These are phyloP conservation scores for Acorus calamus DNA, from an alignment of 106 monocot species.

Conservation along the genomic window DNA sequence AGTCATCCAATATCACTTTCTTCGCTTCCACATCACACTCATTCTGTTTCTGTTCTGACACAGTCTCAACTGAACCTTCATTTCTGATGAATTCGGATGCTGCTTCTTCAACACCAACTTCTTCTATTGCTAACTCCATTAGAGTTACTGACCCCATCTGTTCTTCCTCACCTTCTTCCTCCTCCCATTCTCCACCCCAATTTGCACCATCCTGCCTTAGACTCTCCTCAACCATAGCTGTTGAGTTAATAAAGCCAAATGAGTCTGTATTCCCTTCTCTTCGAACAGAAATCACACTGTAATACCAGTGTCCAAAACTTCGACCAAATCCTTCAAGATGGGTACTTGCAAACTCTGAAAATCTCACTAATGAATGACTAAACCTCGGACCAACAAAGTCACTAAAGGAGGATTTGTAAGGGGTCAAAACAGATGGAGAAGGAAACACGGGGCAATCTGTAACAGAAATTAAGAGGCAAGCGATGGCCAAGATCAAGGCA, in stretches of 20 bases:
- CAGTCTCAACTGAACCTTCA: no score
- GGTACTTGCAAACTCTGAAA: neutral
- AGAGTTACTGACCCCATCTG: neutral
- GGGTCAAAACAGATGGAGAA: constrained; percentile 12
- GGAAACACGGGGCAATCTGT: constrained; percentile 28
- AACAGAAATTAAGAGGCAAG: constrained; percentile 22
- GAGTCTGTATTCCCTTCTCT: constrained; percentile 10
- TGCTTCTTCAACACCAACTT: constrained; percentile 3
- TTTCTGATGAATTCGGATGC: neutral
- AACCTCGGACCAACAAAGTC: constrained; percentile 6
- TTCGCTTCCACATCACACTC: no score
- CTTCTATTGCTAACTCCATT: neutral
- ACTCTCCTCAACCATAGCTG: constrained; percentile 2
- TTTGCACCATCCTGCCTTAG: neutral
- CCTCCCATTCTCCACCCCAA: neutral
- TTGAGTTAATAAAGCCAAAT: constrained; percentile 24
- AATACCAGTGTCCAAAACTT: constrained; percentile 20
- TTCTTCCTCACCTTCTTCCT: neutral
- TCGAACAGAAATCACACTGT: neutral
- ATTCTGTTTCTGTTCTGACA: no score
- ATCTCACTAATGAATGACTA: constrained; percentile 1
- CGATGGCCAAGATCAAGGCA: constrained; percentile 26
- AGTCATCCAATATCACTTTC: no score
- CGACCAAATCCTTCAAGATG: constrained; percentile 17
- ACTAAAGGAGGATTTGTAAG: neutral